Conservation (phyloP, 2,329 filamentous ascomycete species). For the Cladosporium sp. region DNA sequence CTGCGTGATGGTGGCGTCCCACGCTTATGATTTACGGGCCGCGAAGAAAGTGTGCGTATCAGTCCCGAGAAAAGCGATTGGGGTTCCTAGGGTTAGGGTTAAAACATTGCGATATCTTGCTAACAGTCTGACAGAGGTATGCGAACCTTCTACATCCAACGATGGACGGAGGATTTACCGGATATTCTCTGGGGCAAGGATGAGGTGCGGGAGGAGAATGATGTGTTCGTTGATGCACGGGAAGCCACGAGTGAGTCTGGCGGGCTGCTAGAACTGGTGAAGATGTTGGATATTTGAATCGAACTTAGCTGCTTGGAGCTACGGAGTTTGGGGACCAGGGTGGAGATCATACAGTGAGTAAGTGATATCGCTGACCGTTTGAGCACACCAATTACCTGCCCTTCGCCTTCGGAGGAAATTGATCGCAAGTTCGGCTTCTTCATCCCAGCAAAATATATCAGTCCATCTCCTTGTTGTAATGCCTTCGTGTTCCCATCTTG, state of each 20-base stretch:
- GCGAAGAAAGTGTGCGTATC: conserved; percentile 35
- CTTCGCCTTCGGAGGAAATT: no score
- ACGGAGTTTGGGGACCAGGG: no score
- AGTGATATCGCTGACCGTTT: no score
- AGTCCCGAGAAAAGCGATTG: background rate
- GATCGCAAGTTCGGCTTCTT: no score
- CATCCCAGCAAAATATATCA: no score
- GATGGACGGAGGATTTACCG: conserved; percentile 50
- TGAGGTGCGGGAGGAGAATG: conserved; percentile 37
- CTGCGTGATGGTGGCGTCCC: conserved; percentile 50
- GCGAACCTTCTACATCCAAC: conserved; percentile 48
- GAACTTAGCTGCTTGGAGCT: no score
- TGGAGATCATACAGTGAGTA: no score
- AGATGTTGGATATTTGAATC: background rate
- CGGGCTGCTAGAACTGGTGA: conserved; percentile 4
- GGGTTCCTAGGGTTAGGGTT: no score
- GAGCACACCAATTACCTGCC: no score
- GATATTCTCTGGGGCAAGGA: conserved; percentile 38
- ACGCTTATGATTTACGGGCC: conserved; percentile 50
- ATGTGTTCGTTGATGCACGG: conserved; percentile 25
- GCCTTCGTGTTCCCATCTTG: no score
- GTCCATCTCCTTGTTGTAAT: no score
- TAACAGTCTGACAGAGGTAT: conserved; percentile 34
- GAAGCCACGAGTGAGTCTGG: background rate
- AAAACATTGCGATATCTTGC: no score